These are phyloP conservation scores for Exophiala phaeomuriformis DNA, from an alignment of 2,329 filamentous ascomycete genomes.

Conservation along the genomic window DNA sequence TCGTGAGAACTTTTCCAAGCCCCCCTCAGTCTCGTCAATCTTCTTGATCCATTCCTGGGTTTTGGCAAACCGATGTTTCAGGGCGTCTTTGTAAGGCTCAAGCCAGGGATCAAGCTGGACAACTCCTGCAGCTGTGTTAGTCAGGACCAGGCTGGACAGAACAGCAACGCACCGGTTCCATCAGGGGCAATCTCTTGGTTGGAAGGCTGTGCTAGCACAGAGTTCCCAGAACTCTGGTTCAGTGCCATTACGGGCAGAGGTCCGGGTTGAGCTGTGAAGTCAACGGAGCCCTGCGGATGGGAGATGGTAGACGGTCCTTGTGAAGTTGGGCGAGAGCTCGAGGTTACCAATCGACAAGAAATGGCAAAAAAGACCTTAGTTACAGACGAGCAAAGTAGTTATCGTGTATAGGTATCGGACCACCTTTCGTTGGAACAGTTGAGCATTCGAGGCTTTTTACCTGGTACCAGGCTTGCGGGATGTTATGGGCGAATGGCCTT, in stretches of 20 bases:
- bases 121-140: constrained; percentile 55
- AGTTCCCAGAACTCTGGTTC: constrained; percentile 30
- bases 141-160: constrained; percentile 3
- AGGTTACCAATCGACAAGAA: no score
- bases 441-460: constrained; percentile 6
- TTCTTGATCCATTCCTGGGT: constrained; percentile 80
- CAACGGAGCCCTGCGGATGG: not conserved
- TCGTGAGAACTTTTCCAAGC: constrained; percentile 83
- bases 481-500: no score
- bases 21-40: constrained; percentile 77
- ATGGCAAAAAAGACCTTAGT: no score
- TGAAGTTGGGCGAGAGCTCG: not conserved
- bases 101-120: constrained; percentile 84
- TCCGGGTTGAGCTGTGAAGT: not conserved
- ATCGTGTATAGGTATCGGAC: no score
- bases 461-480: not conserved
- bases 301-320: not conserved
- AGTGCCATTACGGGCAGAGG: constrained; percentile 21
- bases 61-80: constrained; percentile 69
- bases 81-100: constrained; percentile 68
- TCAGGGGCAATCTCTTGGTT: constrained; percentile 26
- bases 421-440: constrained; percentile 3
- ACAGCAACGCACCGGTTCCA: constrained; percentile 26
- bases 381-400: no score
- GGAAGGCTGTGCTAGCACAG: constrained; percentile 27